Evolutionary conservation across 768 basidiomycete species (phyloP).

Genomic region (Lactifluus piperatus): DNA sequence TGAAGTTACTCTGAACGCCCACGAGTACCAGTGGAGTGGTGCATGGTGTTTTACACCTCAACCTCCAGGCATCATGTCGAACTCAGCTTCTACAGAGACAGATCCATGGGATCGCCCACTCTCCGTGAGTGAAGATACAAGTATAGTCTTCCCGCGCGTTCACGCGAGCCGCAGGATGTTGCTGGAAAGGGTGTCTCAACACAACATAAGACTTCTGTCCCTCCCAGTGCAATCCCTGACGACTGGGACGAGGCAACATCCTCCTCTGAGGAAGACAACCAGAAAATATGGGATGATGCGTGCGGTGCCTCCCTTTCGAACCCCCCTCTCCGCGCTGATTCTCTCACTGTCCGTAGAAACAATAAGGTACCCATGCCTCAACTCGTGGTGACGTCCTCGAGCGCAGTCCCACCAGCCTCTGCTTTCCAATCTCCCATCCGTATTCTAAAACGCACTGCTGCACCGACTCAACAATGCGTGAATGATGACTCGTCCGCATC

Average conservation of each 20-base stretch:
- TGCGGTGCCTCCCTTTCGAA: slow-evolving; percentile 32
- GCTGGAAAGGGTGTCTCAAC: not conserved
- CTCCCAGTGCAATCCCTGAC: slow-evolving; percentile 29
- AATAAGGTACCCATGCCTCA: slow-evolving; percentile 58
- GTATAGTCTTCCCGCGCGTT: not conserved
- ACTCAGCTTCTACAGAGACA: not conserved
- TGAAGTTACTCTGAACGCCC: not conserved
- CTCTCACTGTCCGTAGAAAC: slow-evolving; percentile 35
- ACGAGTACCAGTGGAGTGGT: not conserved
- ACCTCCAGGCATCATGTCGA: slow-evolving; percentile 7
- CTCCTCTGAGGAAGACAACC: slow-evolving; percentile 35
- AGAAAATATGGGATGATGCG: slow-evolving; percentile 64
- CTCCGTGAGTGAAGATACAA: not conserved
- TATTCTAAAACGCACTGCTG: slow-evolving; percentile 56
- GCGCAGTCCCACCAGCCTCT: slow-evolving; percentile 40
- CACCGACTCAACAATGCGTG: slow-evolving; percentile 19
- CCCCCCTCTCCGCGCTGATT: not conserved
- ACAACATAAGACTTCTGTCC: not conserved
- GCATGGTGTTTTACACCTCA: not conserved
- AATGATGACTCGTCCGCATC: slow-evolving; percentile 19
- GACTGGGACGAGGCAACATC: slow-evolving; percentile 55
- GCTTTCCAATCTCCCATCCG: slow-evolving; percentile 56
- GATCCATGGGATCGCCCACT: slow-evolving; percentile 17
- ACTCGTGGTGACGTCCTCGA: slow-evolving; percentile 38
- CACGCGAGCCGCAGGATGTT: not conserved